Evolutionary conservation across 139 green algal genomes (phyloP).

Genomic region (Chlorella sp.): DNA sequence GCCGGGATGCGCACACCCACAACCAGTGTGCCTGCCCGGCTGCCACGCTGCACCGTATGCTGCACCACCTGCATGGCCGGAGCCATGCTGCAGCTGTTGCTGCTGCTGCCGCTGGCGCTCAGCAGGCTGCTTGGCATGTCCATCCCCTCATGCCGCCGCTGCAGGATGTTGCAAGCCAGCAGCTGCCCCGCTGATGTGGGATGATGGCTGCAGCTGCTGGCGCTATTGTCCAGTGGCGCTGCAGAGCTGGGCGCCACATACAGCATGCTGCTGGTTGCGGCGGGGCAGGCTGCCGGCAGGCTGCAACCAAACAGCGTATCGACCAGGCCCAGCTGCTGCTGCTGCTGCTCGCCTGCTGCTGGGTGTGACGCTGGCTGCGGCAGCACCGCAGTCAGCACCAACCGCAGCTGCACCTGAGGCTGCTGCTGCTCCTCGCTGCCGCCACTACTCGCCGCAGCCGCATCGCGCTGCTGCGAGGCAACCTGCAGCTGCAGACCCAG

Average conservation of each 20-base stretch:
- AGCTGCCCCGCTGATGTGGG: not conserved
- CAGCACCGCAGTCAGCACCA: not conserved
- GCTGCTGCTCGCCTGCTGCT: not conserved
- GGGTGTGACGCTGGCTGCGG: not conserved
- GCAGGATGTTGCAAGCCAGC: not conserved
- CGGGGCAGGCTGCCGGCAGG: not conserved
- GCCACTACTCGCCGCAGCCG: not conserved
- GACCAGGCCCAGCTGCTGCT: slow-evolving; percentile 1
- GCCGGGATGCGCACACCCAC: slow-evolving; percentile 15
- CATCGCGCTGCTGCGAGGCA: not conserved
- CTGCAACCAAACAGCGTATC: not conserved
- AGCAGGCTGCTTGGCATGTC: not conserved
- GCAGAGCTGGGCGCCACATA: not conserved
- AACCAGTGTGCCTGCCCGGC: slow-evolving; percentile 24
- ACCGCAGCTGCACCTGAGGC: not conserved
- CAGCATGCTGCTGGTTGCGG: not conserved
- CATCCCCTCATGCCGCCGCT: not conserved
- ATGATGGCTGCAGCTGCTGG: not conserved
- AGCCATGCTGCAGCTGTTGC: slow-evolving; percentile 24
- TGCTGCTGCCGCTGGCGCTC: not conserved
- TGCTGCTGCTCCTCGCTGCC: not conserved
- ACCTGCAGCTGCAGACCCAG: slow-evolving; percentile 48
- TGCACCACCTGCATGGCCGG: slow-evolving; percentile 36
- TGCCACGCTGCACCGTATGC: slow-evolving; percentile 19
- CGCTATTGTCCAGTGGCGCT: too few relatives aligned